Conservation (phyloP, 805 yeast species). For the Yarrowia sp. region DNA sequence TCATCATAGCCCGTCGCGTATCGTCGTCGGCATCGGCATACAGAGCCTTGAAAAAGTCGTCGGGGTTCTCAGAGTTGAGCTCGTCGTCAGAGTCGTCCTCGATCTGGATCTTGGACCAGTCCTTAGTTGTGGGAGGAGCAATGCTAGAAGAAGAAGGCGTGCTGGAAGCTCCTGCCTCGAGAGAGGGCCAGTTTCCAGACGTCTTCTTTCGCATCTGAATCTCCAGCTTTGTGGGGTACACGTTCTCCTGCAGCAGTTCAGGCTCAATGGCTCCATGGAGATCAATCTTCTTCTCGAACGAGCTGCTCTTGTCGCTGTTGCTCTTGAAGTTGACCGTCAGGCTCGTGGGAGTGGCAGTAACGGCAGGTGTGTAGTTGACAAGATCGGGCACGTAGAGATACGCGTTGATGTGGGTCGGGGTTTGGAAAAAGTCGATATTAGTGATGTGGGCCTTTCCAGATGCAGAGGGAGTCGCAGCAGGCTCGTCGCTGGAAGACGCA, state of each 20-base stretch:
- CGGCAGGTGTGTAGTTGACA: background rate
- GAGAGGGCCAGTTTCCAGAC: conserved; percentile 68
- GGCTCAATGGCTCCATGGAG: conserved; percentile 14
- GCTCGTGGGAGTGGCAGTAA: background rate
- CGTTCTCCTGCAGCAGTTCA: conserved; percentile 22
- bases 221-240: conserved; percentile 31
- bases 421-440: conserved; percentile 6
- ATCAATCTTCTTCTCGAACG: background rate
- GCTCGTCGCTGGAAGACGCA: background rate
- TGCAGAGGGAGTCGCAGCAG: background rate
- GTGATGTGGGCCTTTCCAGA: no score
- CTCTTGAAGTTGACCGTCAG: background rate
- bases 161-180: conserved; percentile 32
- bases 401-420: conserved; percentile 14
- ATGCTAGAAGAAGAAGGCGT: conserved; percentile 1
- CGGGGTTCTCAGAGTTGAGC: conserved; percentile 47
- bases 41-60: conserved; percentile 68
- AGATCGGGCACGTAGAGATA: background rate
- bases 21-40: conserved; percentile 84
- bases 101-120: conserved; percentile 29
- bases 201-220: conserved; percentile 61
- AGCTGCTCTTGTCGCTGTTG: background rate
- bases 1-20: conserved; percentile 92
- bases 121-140: conserved; percentile 20
- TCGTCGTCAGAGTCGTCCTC: conserved; percentile 46